Evolutionary conservation across 371 early-diverging fungal species (phyloP), one percentile per base, ranked within the genome.

Genomic region (Mortierella sp.): DNA sequence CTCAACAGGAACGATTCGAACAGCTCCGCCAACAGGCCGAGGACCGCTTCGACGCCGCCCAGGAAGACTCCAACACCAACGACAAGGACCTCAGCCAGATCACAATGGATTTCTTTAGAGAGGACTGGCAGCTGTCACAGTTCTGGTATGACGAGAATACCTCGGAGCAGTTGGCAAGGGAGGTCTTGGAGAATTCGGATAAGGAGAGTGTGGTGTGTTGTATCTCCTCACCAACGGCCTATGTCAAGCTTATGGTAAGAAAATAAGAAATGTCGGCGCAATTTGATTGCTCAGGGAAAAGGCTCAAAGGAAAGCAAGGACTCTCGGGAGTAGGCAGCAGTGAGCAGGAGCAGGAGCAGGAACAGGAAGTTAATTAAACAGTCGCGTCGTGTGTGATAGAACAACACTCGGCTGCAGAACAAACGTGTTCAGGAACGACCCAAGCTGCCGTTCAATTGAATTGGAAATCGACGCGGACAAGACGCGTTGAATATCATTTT

Each of bases 51-150:
- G 83, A 87, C 21, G 76, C 69, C 11, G 80, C 57, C 37, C 80
- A 77, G 64, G 78, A 80, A 13, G 75, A 72, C 21, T 50, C 46
- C n/a, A 50, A 61, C 61, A 76, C 75, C 37, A 50, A 73, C 10
- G 72, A 67, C 26, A 80, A 76, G 31, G 79, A 78, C 70, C 84
- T 75, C n/a, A 64, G 79, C 26, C 70, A 75, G 37, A 71, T 93
- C 64, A 80, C 86, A 71, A 93, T 93, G 89, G 88, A 87, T n/a
- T 81, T 86, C 57, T 95, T 95, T 85, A 87, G 88, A 43, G 95
- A 95, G 78, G 93, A 95, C 80, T 95, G 95, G 95, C 94, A 89
- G 61, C 83, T 94, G 75, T 91, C 90, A 40, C 93, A 95, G 86
- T 95, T 94, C 78, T 94, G 95, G 92, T 95, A 95, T 82, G 87